Percentiles rank a stretch among this genome's conserved stretches.
These are phyloP conservation scores for Stenogyne calaminthoides DNA, from an alignment of 305 asterid species.

Conservation along the genomic window DNA sequence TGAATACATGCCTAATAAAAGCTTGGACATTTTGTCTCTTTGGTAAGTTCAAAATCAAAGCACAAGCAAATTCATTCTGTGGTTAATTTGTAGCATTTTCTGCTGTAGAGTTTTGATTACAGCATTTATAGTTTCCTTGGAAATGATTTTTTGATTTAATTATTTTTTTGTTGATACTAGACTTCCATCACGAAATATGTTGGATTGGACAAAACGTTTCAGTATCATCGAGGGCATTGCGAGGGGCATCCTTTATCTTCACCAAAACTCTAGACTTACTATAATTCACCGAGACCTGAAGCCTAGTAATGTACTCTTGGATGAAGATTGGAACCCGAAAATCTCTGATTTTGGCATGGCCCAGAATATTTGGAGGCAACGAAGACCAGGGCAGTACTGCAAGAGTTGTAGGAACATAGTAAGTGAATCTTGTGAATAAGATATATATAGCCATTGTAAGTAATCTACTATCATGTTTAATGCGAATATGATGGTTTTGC, in stretches of 20 bases:
- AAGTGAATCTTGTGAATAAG: background rate
- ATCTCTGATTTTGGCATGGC: background rate
- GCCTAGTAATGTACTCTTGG: background rate
- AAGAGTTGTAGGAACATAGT: background rate
- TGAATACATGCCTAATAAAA: background rate
- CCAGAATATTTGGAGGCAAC: background rate
- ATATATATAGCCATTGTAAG: background rate
- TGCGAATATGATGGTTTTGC: background rate
- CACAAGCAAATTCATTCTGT: background rate
- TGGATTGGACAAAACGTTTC: background rate
- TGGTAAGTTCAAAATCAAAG: background rate
- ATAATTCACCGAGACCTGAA: background rate
- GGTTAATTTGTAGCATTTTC: background rate
- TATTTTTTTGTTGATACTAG: background rate
- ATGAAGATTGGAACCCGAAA: background rate
- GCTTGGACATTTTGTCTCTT: background rate
- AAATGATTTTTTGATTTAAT: background rate
- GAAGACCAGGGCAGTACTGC: background rate
- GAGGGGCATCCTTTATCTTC: background rate
- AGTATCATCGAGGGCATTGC: background rate
- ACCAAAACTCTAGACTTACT: background rate
- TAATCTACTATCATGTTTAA: background rate
- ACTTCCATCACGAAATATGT: background rate
- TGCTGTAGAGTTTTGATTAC: background rate
- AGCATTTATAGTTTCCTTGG: background rate